A percentile compares a stretch with the other conserved stretches of the same genome.
These are phyloP conservation scores for Salix brachista DNA, from an alignment of 345 rosid species.

Conservation along the genomic window DNA sequence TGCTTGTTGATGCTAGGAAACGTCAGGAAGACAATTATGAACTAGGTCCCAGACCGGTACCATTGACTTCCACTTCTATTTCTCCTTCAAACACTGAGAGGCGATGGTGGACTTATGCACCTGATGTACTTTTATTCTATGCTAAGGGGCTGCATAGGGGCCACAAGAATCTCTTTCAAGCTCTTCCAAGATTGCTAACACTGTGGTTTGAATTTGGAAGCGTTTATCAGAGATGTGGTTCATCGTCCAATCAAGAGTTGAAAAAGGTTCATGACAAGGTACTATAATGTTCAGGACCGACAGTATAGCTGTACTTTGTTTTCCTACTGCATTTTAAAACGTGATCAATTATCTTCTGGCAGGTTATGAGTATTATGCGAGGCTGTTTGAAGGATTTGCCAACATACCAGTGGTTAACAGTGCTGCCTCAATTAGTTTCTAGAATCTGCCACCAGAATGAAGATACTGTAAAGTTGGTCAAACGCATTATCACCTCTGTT, in stretches of 20 bases:
- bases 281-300: conserved; percentile 7
- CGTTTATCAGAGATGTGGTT: conserved; percentile 54
- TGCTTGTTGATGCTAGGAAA: conserved; percentile 88
- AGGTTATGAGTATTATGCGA: conserved; percentile 81
- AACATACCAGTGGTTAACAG: conserved; percentile 88
- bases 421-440: conserved; percentile 92
- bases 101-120: conserved; percentile 68
- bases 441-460: conserved; percentile 96
- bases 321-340: neutral
- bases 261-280: conserved; percentile 72
- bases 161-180: conserved; percentile 91
- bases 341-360: conserved; percentile 8
- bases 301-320: conserved; percentile 1
- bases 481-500: conserved; percentile 74
- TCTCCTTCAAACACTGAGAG: conserved; percentile 51
- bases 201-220: conserved; percentile 96
- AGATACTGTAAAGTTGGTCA: conserved; percentile 72
- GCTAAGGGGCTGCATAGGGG: conserved; percentile 95
- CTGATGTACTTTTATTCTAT: conserved; percentile 76
- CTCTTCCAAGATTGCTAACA: conserved; percentile 94
- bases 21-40: conserved; percentile 79
- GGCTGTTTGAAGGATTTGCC: conserved; percentile 98
- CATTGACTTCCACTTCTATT: conserved; percentile 38
- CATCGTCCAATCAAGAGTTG: conserved; percentile 58
- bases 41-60: conserved; percentile 33